A percentile compares a stretch with the other conserved stretches of the same genome.
Evolutionary conservation across 2,329 filamentous ascomycete species (phyloP).

Genomic region (Aspergillus glaucus): DNA sequence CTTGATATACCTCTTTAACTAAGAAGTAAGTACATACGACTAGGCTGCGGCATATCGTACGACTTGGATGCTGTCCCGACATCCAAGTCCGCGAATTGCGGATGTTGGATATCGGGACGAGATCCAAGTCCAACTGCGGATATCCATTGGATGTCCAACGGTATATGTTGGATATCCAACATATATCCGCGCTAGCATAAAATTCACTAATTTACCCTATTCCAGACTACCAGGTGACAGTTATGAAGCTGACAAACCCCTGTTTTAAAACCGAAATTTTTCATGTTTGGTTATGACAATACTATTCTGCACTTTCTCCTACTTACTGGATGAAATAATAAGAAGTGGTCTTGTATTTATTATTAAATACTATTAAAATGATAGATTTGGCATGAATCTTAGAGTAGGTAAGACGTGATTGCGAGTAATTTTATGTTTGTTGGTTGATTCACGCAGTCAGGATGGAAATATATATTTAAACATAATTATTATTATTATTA

Average conservation of each 20-base stretch:
- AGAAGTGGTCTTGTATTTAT: not conserved
- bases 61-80: too few relatives aligned
- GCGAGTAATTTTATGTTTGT: not conserved
- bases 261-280: not conserved
- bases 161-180: not conserved
- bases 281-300: not conserved
- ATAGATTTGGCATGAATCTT: not conserved
- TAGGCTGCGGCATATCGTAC: too few relatives aligned
- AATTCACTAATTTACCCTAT: not conserved
- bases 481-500: too few relatives aligned
- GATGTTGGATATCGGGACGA: too few relatives aligned
- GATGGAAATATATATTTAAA: not conserved
- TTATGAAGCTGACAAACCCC: not conserved
- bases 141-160: too few relatives aligned
- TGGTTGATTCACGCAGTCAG: not conserved
- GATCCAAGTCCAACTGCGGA: too few relatives aligned
- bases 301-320: not conserved
- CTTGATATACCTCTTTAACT: too few relatives aligned
- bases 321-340: not conserved
- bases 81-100: too few relatives aligned
- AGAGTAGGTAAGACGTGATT: not conserved
- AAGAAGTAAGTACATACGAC: too few relatives aligned
- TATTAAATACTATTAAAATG: not conserved
- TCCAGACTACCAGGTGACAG: not conserved
- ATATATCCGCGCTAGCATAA: not conserved